These are phyloP conservation scores for Clonostachys solani DNA, from an alignment of 2,329 filamentous ascomycete genomes.

Conservation along the genomic window DNA sequence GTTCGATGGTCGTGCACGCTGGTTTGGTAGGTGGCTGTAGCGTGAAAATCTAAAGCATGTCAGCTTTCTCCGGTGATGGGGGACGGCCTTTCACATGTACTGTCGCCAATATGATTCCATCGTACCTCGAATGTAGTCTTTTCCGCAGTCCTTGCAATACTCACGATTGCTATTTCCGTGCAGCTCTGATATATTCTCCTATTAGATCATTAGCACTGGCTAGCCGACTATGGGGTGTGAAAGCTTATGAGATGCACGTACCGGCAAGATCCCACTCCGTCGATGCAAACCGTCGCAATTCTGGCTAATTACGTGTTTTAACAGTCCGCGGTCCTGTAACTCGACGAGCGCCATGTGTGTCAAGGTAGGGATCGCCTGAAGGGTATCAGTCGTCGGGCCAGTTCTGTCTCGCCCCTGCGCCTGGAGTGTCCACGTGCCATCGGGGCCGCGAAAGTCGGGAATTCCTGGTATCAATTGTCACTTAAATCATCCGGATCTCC, in stretches of 20 bases:
- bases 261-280: slow-evolving; percentile 37
- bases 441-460: slow-evolving; percentile 41
- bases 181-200: slow-evolving; percentile 34
- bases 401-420: slow-evolving; percentile 31
- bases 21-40: slow-evolving; percentile 35
- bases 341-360: slow-evolving; percentile 42
- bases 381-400: slow-evolving; percentile 19
- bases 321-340: slow-evolving; percentile 29
- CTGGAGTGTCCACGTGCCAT: slow-evolving; percentile 38
- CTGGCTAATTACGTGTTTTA: slow-evolving; percentile 40
- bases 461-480: slow-evolving; percentile 16
- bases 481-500: too few species aligned
- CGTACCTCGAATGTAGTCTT: slow-evolving; percentile 35
- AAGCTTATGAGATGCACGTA: too few species aligned
- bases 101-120: too few species aligned
- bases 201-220: too few species aligned
- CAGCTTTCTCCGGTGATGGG: too few species aligned
- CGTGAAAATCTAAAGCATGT: slow-evolving; percentile 27
- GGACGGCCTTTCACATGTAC: too few species aligned
- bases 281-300: slow-evolving; percentile 31
- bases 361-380: slow-evolving; percentile 37
- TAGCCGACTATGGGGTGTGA: too few species aligned
- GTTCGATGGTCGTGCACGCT: slow-evolving; percentile 39
- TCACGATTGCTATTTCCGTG: slow-evolving; percentile 43
- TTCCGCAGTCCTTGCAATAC: slow-evolving; percentile 35